Base-by-base conservation (phyloP, 2,329 filamentous ascomycete genomes). In the Ophiocordyceps unilateralis region DNA sequence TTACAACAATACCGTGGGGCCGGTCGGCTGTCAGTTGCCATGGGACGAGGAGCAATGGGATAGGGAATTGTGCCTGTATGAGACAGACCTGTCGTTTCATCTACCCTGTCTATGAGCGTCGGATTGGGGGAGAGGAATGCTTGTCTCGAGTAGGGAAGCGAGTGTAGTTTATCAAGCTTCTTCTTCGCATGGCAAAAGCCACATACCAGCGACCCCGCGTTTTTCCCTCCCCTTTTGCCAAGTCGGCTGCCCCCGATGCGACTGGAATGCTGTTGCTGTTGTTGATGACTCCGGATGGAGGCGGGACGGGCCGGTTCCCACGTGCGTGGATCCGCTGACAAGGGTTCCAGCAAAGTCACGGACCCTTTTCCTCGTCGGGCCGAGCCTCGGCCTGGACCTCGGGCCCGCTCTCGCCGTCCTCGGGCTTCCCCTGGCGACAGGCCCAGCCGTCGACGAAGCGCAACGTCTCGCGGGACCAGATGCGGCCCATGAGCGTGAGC, bases 381-480 rank as follows among this genome's bases (percentile, higher is more conserved):
- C 15, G 32, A 5, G 32, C 12, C 4, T 26, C 24, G 24, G 24
- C 9, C 12, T 8, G 24, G 7, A 8, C 24, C 7, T 26, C 24
- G 12, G 4, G 9, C 15, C 15, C 15, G 10, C 6, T 17, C 15
- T 28, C 30, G 19, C 30, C 4, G 7, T 72, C 70, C 44, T 75
- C 70, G 1, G 70, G 70, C 7, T 65, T 69, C 1, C 70, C 71
- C 38, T 69, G 64, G 21, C 65, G 63, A 47, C 70, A 75, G 14
- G 65, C 64, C 64, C 64, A 68, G 5, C 56, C 59, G 48, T 69
- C 65, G 15, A 68, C 63, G 44, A 56, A 56, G 28, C 56, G 53
- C 41, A 81, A 60, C 8, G 72, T 74, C 48, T 78, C 73, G 39
- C 66, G 63, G 17, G 63, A 65, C 76, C 76, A 81, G 43, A 77